Percentiles rank a stretch among this genome's conserved stretches.
phyloP scores from a whole-genome alignment of 2,329 filamentous ascomycete species.

The Canariomyces notabilis region DNA sequence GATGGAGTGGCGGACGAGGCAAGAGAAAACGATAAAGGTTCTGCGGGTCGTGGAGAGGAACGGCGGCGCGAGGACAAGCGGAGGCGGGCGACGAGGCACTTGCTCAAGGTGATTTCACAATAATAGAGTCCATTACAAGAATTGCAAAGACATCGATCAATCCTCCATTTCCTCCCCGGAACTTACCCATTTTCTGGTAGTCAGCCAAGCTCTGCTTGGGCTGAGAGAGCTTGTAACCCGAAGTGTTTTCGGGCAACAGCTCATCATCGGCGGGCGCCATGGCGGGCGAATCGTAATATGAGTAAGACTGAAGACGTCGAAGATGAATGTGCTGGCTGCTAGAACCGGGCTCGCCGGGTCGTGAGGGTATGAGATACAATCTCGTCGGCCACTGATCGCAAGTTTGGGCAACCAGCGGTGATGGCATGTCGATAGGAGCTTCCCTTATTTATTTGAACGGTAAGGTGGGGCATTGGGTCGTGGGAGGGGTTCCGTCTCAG shows the following conservation, averaged over 20 bases:
- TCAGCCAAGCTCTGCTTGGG: slow-evolving; percentile 93
- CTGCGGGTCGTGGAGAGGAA: neutral
- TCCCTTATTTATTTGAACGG: slow-evolving; percentile 26
- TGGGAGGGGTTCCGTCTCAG: slow-evolving; percentile 16
- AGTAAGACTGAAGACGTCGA: neutral
- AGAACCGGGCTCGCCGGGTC: neutral
- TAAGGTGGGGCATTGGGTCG: slow-evolving; percentile 23
- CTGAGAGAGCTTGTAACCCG: slow-evolving; percentile 97
- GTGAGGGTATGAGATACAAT: neutral
- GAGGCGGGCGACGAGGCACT: slow-evolving; percentile 4
- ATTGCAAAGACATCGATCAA: neutral
- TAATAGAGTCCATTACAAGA: neutral
- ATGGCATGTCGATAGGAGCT: slow-evolving; percentile 19
- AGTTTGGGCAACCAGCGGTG: slow-evolving; percentile 6
- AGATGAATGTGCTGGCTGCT: neutral
- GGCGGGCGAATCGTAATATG: slow-evolving; percentile 28
- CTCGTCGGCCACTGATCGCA: neutral
- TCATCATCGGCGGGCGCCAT: slow-evolving; percentile 77
- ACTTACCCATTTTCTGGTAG: slow-evolving; percentile 87
- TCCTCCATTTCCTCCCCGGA: neutral
- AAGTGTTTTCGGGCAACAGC: slow-evolving; percentile 77
- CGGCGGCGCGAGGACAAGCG: neutral
- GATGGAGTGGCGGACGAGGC: neutral
- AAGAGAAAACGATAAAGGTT: neutral
- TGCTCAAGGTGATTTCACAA: neutral